Percentiles rank a stretch among this genome's conserved stretches.
Evolutionary conservation across 176 grass and related monocot genomes (phyloP).

Genomic region (Saccharum spontaneum): DNA sequence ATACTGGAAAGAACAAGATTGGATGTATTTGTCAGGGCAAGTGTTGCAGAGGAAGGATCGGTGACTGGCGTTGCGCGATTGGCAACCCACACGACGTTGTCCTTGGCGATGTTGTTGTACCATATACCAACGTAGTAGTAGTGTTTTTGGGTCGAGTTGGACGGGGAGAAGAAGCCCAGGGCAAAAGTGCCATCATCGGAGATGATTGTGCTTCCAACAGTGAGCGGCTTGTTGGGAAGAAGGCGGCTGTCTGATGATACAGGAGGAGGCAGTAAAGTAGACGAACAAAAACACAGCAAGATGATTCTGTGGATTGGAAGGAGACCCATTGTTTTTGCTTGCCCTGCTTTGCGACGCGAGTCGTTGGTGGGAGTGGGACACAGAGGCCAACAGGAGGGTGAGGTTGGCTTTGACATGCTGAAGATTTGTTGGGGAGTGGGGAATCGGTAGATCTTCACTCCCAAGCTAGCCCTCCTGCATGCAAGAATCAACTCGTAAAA

Average conservation of each 20-base stretch:
- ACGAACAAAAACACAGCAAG: not conserved
- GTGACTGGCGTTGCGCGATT: not conserved
- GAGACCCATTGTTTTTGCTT: not conserved
- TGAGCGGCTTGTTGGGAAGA: not conserved
- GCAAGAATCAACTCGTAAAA: not conserved
- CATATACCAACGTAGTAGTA: not conserved
- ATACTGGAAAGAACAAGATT: not conserved
- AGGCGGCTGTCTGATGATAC: not conserved
- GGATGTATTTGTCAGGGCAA: not conserved
- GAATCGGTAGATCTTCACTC: not conserved
- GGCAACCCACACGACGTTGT: slow-evolving; percentile 8
- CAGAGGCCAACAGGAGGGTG: too few relatives aligned
- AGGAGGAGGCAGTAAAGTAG: not conserved
- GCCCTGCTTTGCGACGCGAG: not conserved
- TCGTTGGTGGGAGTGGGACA: too few relatives aligned
- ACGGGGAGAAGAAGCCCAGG: slow-evolving; percentile 10
- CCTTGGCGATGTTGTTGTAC: not conserved
- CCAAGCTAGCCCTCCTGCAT: not conserved
- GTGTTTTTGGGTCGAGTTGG: not conserved
- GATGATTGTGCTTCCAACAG: not conserved
- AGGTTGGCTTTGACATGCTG: not conserved
- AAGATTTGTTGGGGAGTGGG: not conserved
- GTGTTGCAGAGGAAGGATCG: not conserved
- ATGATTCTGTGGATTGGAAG: not conserved
- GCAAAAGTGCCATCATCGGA: not conserved